A percentile compares a stretch with the other conserved stretches of the same genome.
phyloP scores from a whole-genome alignment of 805 yeast genomes.

The Cyberlindnera meyerae region DNA sequence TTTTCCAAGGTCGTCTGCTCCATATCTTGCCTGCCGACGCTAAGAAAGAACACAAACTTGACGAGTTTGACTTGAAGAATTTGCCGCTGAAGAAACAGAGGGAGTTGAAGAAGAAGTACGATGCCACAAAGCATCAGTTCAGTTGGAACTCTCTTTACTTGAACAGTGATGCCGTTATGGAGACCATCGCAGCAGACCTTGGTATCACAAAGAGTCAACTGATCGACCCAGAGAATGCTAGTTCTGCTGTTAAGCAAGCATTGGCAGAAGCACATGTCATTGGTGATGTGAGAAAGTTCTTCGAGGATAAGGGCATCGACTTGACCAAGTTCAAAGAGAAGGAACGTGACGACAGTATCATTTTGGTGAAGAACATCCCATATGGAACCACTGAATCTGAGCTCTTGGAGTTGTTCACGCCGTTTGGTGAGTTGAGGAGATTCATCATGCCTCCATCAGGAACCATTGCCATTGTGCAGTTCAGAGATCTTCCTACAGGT shows the following conservation, averaged over 20 bases:
- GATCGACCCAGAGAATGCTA: slow-evolving; percentile 81
- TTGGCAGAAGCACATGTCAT: slow-evolving; percentile 95
- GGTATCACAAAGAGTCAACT: slow-evolving; percentile 81
- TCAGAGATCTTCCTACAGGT: slow-evolving; percentile 74
- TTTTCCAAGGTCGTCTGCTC: slow-evolving; percentile 88
- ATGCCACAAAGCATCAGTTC: slow-evolving; percentile 82
- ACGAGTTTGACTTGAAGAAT: slow-evolving; percentile 87
- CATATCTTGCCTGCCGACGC: slow-evolving; percentile 85
- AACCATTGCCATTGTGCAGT: slow-evolving; percentile 90
- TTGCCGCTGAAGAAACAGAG: slow-evolving; percentile 89
- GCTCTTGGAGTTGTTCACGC: slow-evolving; percentile 72
- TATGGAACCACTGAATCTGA: slow-evolving; percentile 80
- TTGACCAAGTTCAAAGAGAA: slow-evolving; percentile 58
- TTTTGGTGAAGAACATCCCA: slow-evolving; percentile 87
- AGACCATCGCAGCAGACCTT: slow-evolving; percentile 77
- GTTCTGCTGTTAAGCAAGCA: slow-evolving; percentile 93
- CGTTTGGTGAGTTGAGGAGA: slow-evolving; percentile 74
- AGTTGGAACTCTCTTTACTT: slow-evolving; percentile 93
- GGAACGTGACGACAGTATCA: slow-evolving; percentile 74
- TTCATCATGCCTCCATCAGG: slow-evolving; percentile 95
- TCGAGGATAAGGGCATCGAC: slow-evolving; percentile 83
- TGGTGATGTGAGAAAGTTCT: slow-evolving; percentile 83
- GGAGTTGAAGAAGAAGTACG: slow-evolving; percentile 76
- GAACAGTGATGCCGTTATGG: slow-evolving; percentile 88
- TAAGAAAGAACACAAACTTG: slow-evolving; percentile 76